Evolutionary conservation across 176 grass and related monocot genomes (phyloP), one percentile per base, ranked within the genome.

Genomic region (Carex scoparia): DNA sequence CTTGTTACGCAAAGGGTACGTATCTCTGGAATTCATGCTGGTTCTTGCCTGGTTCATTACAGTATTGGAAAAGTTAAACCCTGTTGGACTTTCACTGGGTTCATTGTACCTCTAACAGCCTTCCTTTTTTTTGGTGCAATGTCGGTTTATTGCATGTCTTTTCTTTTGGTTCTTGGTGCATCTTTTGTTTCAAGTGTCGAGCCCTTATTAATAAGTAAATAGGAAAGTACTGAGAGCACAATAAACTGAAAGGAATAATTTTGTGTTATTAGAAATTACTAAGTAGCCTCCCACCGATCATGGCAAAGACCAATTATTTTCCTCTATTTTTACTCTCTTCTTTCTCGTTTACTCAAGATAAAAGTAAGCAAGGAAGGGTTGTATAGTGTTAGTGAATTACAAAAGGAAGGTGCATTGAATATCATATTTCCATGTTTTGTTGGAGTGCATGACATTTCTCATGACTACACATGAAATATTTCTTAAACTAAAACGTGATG

Each of bases 1-100:
- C 15, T 71, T 98, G 55, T 66, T 98, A 79, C 92, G 95, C 82
- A 98, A 98, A 83, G 95, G 95, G 95, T 98, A 90, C 14, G 19
- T 58, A 11, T 73, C 62, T 58, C 62, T 86, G 12, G 1, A 71
- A 37, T 54, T 31, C 3, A 4, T 10, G 5, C 61, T 55, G 15
- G 79, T 88, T 65, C 49, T 74, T 46, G 53, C 0, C 1, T 80
- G 59, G 76, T 86, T 68, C 4, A 86, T 81, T 55, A 53, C 58
- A 72, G 2, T 42, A 33, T 58, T 56, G 32, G 33, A 30, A 61
- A 73, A 3, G 73, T 85, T 28, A 55, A 56, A 14, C 11, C 46
- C n/a, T 56, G 12, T 31, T 31, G 11, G 51, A 55, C 18, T 55
- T 55, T 32, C 48, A 77, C 71, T 77, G 72, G 72, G 48, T 30